Percentiles rank a stretch among this genome's conserved stretches.
Evolutionary conservation across 768 basidiomycete species (phyloP).

Genomic region (Tricholoma saponaceum): DNA sequence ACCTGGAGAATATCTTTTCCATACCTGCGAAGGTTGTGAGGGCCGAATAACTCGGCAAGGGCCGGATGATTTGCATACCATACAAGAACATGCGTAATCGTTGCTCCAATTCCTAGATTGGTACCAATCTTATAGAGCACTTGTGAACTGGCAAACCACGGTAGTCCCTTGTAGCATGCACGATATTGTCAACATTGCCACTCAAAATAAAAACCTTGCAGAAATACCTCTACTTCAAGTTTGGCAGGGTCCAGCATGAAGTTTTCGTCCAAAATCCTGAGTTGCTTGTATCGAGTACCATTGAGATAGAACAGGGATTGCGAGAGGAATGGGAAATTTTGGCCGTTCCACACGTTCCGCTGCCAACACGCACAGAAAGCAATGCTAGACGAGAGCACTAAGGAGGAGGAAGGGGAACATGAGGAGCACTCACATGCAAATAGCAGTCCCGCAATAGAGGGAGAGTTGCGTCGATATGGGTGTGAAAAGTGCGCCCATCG

Average conservation of each 20-base stretch:
- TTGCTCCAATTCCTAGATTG: constrained; percentile 40
- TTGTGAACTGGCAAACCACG: constrained; percentile 44
- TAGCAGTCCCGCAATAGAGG: constrained; percentile 40
- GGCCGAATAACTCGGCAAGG: not conserved
- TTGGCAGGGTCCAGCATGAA: constrained; percentile 44
- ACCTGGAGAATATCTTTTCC: constrained; percentile 41
- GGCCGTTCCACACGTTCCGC: constrained; percentile 5
- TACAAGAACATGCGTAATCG: constrained; percentile 45
- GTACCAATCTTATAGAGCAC: constrained; percentile 35
- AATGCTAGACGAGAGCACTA: not conserved
- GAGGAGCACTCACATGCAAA: constrained; percentile 43
- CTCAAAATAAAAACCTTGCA: constrained; percentile 18
- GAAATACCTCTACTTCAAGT: constrained; percentile 41
- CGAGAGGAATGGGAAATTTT: constrained; percentile 13
- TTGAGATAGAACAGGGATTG: constrained; percentile 39
- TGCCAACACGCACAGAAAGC: constrained; percentile 1
- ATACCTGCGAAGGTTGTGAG: constrained; percentile 28
- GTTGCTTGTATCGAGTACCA: constrained; percentile 48
- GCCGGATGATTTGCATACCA: constrained; percentile 28
- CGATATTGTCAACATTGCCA: constrained; percentile 12
- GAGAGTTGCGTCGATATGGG: constrained; percentile 54
- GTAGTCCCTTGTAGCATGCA: constrained; percentile 30
- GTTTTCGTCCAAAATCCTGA: constrained; percentile 46
- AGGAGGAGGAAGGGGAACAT: too few species aligned
- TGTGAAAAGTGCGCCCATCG: constrained; percentile 43